These are phyloP conservation scores for Periconia sp. DNA, from an alignment of 2,329 filamentous ascomycete species.

Conservation along the genomic window DNA sequence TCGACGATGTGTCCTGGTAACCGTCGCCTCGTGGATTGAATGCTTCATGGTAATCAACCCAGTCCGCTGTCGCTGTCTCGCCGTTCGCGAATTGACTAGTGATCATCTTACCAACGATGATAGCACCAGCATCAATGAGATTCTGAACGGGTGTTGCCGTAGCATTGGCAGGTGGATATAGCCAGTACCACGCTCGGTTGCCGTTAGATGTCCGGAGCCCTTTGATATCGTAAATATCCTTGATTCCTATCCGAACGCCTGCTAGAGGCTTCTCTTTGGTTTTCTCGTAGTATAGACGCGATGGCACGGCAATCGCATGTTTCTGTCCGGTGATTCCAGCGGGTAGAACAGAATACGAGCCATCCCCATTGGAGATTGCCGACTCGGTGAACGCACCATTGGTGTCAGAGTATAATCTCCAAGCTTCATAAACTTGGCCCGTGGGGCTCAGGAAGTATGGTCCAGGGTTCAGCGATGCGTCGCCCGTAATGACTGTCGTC, in stretches of 20 bases:
- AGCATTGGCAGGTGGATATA: conserved; percentile 55
- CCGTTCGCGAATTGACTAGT: conserved; percentile 55
- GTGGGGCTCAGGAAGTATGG: conserved; percentile 58
- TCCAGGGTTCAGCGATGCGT: conserved; percentile 47
- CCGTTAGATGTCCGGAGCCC: conserved; percentile 64
- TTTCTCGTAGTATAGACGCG: conserved; percentile 63
- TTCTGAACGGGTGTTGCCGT: conserved; percentile 61
- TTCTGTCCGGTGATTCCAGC: conserved; percentile 52
- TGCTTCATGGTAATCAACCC: conserved; percentile 52
- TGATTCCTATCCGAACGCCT: conserved; percentile 66
- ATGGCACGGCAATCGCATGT: conserved; percentile 61
- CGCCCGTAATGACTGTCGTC: conserved; percentile 20
- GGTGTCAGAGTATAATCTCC: conserved; percentile 57
- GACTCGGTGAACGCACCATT: conserved; percentile 59
- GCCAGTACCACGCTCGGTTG: conserved; percentile 63
- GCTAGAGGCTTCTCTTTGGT: conserved; percentile 63
- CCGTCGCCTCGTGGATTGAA: conserved; percentile 52
- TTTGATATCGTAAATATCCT: conserved; percentile 66
- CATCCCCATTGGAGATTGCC: conserved; percentile 45
- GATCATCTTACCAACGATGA: conserved; percentile 55
- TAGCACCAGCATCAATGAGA: conserved; percentile 65
- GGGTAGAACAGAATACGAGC: conserved; percentile 52
- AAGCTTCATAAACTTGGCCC: conserved; percentile 56
- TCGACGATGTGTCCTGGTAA: conserved; percentile 51
- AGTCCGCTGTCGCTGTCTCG: conserved; percentile 58